Conservation (phyloP, 768 basidiomycete genomes). For the Termitomyces sp. region DNA sequence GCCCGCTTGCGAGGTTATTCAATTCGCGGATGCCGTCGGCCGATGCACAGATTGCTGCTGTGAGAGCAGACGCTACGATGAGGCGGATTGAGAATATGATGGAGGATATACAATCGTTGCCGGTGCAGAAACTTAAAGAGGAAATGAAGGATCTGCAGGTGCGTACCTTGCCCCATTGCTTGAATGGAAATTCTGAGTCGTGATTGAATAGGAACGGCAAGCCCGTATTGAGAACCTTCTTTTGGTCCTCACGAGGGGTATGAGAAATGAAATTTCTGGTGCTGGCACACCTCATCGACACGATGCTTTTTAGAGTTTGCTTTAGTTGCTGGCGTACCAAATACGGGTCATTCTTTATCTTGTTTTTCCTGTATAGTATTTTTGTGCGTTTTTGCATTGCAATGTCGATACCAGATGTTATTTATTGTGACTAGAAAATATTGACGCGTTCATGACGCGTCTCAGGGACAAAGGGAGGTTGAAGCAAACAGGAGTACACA, state of each 20-base stretch:
- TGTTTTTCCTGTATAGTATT: not conserved
- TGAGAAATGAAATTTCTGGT: slow-evolving; percentile 42
- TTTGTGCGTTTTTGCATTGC: not conserved
- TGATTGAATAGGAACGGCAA: slow-evolving; percentile 55
- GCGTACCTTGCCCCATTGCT: slow-evolving; percentile 10
- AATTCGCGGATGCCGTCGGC: slow-evolving; percentile 15
- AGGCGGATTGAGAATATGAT: slow-evolving; percentile 57
- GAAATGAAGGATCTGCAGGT: slow-evolving; percentile 86
- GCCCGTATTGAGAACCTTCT: slow-evolving; percentile 73
- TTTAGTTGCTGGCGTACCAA: not conserved
- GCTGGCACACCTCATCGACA: not conserved
- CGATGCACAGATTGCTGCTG: slow-evolving; percentile 13
- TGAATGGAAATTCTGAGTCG: not conserved
- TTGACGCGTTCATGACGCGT: not conserved
- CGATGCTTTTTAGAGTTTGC: not conserved
- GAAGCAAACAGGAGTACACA: slow-evolving; percentile 1
- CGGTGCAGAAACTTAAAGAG: slow-evolving; percentile 63
- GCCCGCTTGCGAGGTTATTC: slow-evolving; percentile 52
- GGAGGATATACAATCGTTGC: slow-evolving; percentile 60
- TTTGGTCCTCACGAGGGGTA: slow-evolving; percentile 62
- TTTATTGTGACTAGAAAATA: no score
- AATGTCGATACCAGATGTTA: not conserved
- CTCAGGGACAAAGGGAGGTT: not conserved
- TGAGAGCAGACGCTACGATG: slow-evolving; percentile 41
- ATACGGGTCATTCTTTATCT: not conserved